Evolutionary conservation across 2,329 filamentous ascomycete genomes (phyloP).

Genomic region (Cadophora malorum): DNA sequence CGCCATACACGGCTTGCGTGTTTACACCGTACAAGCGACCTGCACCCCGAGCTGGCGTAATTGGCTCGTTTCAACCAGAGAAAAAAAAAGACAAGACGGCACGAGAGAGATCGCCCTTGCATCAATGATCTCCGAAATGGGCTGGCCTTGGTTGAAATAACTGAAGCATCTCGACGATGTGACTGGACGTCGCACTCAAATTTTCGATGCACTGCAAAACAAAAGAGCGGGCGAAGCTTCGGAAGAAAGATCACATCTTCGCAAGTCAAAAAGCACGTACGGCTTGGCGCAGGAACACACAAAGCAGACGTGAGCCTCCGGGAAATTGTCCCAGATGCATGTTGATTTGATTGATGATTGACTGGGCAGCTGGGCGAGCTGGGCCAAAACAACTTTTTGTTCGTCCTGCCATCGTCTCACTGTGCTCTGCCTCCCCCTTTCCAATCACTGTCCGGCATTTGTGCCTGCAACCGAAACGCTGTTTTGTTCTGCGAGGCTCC

Average conservation of each 20-base stretch:
- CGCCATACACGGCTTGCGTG: not conserved
- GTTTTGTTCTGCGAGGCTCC: conserved; percentile 6
- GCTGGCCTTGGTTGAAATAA: conserved; percentile 4
- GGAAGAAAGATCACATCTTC: not conserved
- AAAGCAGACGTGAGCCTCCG: not conserved
- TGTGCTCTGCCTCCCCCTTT: not conserved
- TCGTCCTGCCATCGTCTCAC: not conserved
- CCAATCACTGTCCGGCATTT: not conserved
- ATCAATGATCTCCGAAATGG: conserved; percentile 15
- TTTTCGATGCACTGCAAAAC: not conserved
- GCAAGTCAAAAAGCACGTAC: not conserved
- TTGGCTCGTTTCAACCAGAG: conserved; percentile 20
- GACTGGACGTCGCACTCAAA: not conserved
- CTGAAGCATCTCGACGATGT: not conserved
- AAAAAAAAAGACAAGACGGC: no score
- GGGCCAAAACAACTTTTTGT: conserved; percentile 6
- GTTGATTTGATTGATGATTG: not conserved
- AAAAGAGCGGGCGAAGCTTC: not conserved
- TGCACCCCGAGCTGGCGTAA: conserved; percentile 5
- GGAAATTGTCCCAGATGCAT: not conserved
- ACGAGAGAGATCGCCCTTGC: conserved; percentile 11
- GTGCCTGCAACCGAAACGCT: conserved; percentile 11
- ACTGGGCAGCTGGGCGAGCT: conserved; percentile 14
- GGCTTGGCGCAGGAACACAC: not conserved
- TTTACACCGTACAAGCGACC: not conserved